Conservation (phyloP, 1,284 basidiomycete genomes). For the Papiliotrema nemorosa region DNA sequence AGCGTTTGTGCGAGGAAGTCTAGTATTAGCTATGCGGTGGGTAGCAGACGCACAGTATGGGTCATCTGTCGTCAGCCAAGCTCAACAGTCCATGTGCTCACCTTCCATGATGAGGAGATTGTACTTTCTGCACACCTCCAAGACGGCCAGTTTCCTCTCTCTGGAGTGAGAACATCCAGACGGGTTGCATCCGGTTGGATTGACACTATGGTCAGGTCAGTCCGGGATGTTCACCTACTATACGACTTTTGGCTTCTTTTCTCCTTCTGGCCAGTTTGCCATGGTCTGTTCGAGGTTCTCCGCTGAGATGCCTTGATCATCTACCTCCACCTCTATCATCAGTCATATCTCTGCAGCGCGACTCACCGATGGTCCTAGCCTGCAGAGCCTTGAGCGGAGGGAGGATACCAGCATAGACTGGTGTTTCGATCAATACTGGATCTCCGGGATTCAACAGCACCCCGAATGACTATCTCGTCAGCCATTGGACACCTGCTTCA, state of each 20-base stretch:
- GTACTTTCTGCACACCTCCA: slow-evolving; percentile 69
- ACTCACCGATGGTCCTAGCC: background rate
- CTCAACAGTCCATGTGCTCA: slow-evolving; percentile 25
- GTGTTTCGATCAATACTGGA: slow-evolving; percentile 75
- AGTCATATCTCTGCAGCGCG: background rate
- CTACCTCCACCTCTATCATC: background rate
- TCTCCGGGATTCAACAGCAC: slow-evolving; percentile 75
- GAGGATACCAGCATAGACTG: slow-evolving; percentile 59
- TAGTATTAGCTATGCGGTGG: slow-evolving; percentile 19
- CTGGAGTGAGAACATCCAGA: slow-evolving; percentile 71
- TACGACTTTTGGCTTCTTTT: slow-evolving; percentile 71
- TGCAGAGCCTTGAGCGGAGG: background rate
- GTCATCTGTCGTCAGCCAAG: slow-evolving; percentile 56
- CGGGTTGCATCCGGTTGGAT: slow-evolving; percentile 68
- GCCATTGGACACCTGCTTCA: background rate
- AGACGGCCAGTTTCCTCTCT: slow-evolving; percentile 71
- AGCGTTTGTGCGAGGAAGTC: slow-evolving; percentile 55
- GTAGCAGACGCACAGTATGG: slow-evolving; percentile 58
- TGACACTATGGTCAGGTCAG: slow-evolving; percentile 53
- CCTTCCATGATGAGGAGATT: slow-evolving; percentile 83
- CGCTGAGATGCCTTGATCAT: slow-evolving; percentile 50
- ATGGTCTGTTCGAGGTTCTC: slow-evolving; percentile 61
- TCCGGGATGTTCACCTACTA: slow-evolving; percentile 52
- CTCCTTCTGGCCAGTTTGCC: slow-evolving; percentile 68
- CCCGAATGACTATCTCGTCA: slow-evolving; percentile 50